phyloP scores from a whole-genome alignment of 2,329 filamentous ascomycete genomes.

The Colletotrichum lentis region DNA sequence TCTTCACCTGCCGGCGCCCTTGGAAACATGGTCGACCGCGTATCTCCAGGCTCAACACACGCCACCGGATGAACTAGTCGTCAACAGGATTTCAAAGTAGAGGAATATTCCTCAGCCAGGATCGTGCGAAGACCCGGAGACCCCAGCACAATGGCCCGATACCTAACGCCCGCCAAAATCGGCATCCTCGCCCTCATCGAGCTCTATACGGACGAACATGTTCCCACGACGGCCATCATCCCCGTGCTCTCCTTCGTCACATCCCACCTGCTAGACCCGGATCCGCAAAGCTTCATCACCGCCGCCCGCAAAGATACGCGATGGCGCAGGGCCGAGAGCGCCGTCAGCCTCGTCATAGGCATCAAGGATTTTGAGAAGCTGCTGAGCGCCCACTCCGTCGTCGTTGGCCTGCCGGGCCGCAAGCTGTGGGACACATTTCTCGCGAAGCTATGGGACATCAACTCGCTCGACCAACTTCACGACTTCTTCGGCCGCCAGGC shows the following conservation, averaged over 20 bases:
- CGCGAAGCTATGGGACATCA: conserved; percentile 81
- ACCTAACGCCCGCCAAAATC: conserved; percentile 88
- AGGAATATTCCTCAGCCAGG: neutral
- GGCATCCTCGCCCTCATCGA: conserved; percentile 81
- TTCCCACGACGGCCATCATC: conserved; percentile 75
- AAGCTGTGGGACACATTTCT: conserved; percentile 91
- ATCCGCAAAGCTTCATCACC: conserved; percentile 46
- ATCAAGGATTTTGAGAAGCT: conserved; percentile 68
- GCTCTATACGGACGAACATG: conserved; percentile 77
- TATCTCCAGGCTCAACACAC: neutral
- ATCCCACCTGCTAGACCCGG: conserved; percentile 68
- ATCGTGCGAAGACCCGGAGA: neutral
- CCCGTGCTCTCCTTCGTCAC: conserved; percentile 82
- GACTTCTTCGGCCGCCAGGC: conserved; percentile 73
- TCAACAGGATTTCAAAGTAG: neutral
- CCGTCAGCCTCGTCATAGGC: conserved; percentile 61
- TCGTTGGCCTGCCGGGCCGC: conserved; percentile 72
- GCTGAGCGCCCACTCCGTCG: conserved; percentile 60
- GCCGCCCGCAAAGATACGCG: conserved; percentile 43
- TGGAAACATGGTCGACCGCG: conserved; percentile 19
- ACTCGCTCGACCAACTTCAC: conserved; percentile 83
- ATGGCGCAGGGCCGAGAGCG: conserved; percentile 60
- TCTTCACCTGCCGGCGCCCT: conserved; percentile 1
- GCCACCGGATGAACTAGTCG: neutral
- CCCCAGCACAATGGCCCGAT: conserved; percentile 71